Percentiles rank a stretch among this genome's conserved stretches.
Conservation (phyloP, 2,329 filamentous ascomycete species). For the Blumeriella jaapii region DNA sequence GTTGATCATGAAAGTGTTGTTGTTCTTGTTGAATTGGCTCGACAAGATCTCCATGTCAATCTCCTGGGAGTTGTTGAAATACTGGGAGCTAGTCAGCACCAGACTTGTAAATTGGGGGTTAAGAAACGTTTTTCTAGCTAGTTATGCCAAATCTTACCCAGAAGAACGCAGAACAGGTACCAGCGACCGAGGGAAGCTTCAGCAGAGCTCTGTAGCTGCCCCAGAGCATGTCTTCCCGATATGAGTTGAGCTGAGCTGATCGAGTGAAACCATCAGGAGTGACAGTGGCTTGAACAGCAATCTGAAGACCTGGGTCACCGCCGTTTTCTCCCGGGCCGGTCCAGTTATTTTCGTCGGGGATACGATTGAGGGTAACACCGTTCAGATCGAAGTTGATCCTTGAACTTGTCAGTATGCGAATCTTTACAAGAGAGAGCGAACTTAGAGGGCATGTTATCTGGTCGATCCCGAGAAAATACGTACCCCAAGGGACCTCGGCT, state of each 20-base stretch:
- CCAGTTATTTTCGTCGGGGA: constrained; percentile 33
- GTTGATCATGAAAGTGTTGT: constrained; percentile 49
- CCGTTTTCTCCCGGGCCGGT: constrained; percentile 34
- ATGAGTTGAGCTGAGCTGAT: constrained; percentile 52
- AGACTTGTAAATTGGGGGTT: background rate
- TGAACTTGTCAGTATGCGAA: background rate
- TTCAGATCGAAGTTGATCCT: constrained; percentile 43
- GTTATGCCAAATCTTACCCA: constrained; percentile 58
- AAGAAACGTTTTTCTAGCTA: too few species aligned
- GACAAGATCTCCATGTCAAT: constrained; percentile 76
- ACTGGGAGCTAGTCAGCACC: constrained; percentile 36
- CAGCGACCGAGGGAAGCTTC: constrained; percentile 38
- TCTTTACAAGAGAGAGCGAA: background rate
- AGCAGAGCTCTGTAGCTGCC: constrained; percentile 56
- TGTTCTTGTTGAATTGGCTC: constrained; percentile 42
- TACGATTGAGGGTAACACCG: constrained; percentile 46
- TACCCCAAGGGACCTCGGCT: constrained; percentile 51
- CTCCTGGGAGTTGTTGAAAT: constrained; percentile 67
- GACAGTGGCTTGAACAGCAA: constrained; percentile 39
- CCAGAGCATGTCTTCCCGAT: constrained; percentile 50
- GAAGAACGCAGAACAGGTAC: constrained; percentile 68
- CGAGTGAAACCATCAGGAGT: constrained; percentile 40
- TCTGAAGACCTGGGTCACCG: constrained; percentile 39
- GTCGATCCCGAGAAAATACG: constrained; percentile 1
- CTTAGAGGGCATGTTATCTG: background rate